Conservation (phyloP, 1,139 yeast species). For the Insectozyma bohioensis region DNA sequence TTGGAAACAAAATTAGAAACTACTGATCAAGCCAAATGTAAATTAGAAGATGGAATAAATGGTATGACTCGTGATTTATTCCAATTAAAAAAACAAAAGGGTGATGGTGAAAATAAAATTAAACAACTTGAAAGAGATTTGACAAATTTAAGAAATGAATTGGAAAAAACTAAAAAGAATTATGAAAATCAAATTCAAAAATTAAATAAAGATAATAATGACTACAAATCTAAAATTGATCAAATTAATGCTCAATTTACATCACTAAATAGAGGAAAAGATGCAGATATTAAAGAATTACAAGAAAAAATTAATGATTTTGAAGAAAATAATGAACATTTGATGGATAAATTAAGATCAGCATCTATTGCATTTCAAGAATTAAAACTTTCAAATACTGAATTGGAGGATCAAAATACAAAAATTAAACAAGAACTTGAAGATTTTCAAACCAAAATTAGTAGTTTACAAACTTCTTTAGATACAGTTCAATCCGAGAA, state of each 20-base stretch:
- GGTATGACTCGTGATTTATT: conserved; percentile 86
- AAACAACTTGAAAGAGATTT: conserved; percentile 42
- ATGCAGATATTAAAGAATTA: conserved; percentile 20
- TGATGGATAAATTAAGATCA: conserved; percentile 45
- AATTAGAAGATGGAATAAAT: conserved; percentile 84
- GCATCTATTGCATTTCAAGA: conserved; percentile 48
- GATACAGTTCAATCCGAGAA: conserved; percentile 9
- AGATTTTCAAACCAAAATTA: conserved; percentile 14
- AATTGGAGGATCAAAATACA: conserved; percentile 16
- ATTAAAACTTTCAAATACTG: conserved; percentile 27
- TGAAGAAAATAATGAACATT: conserved; percentile 35
- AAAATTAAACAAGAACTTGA: conserved; percentile 8
- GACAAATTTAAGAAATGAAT: conserved; percentile 21
- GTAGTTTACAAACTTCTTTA: conserved; percentile 6
- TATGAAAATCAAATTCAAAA: conserved; percentile 26
- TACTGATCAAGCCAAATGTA: conserved; percentile 50
- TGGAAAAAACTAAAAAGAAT: conserved; percentile 18
- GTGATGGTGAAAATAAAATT: conserved; percentile 47
- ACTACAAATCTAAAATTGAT: conserved; percentile 23
- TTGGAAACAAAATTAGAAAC: conserved; percentile 29
- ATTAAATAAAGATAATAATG: conserved; percentile 20
- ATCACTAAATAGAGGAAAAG: conserved; percentile 16
- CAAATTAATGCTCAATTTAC: conserved; percentile 21
- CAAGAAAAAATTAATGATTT: conserved; percentile 26
- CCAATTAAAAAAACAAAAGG: conserved; percentile 60